Base-by-base conservation (phyloP, 2,329 filamentous ascomycete species). In the Cladosporium sp. region DNA sequence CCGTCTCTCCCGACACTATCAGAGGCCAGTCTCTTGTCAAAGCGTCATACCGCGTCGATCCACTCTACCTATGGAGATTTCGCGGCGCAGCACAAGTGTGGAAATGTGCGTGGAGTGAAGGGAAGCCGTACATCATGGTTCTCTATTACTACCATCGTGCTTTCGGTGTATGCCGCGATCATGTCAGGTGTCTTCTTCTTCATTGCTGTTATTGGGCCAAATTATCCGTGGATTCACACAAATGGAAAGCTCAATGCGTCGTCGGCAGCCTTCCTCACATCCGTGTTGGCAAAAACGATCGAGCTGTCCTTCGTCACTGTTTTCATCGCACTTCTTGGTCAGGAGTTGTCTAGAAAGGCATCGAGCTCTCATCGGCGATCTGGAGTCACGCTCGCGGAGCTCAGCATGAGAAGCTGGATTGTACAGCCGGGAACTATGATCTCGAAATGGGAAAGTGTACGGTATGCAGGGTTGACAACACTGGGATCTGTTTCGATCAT, bases 301-400 rank as follows among this genome's bases (percentile, higher is more conserved):
- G 88, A 92, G 67, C 63, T 91, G 55, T 82, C 84, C 0, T 92
- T 90, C 60, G 85, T 88, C 3, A 88, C 86, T 0, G 82, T 88
- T 0, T 86, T 88, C 53, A 84, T 91, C 1, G 78, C 84, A 0
- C 86, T 86, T 49, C 64, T 91, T 0, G 88, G 88, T 0, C 88
- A 93, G 63, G 78, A 86, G 0, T 68, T 92, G 13, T 88, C 80
- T n/a, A 76, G 85, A 16, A 72, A 84, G 49, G 84, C 86, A 0
- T 78, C 88, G 49, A 75, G 77, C 19, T 78, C 75, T 48, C 71
- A 75, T 7, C 56, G 64, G 7, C 53, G 51, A 2, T 42, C 72
- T 2, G 87, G 87, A 2, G 78, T 91, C 51, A 88, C 82, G 0
- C 75, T 92, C 13, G 83, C 87, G 0, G 86, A 92, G 61, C 80